Evolutionary conservation across 352 stramenopile genomes (phyloP), one percentile per base, ranked within the genome.

Genomic region (Phytophthora aleatoria): DNA sequence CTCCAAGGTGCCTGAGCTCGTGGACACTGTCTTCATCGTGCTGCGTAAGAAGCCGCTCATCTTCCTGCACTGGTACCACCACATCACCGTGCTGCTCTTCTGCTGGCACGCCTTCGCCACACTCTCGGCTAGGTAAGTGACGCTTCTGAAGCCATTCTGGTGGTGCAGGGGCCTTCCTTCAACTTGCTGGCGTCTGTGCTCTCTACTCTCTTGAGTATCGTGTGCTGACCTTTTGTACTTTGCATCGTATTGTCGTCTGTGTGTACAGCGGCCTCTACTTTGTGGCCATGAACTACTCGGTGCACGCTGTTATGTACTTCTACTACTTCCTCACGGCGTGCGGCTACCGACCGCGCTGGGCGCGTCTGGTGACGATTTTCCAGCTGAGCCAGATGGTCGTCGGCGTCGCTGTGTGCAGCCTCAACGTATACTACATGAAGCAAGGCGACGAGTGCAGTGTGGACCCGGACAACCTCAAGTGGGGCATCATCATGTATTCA

Each of bases 11-110:
- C 92, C 90, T 10, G 97, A 99, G 81, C 87, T 99, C 35, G 58
- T 98, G 45, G 97, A 99, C 76, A 99, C 97, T 30, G 85, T 94
- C 26, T 99, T 99, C 79, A 98, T 99, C 69, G 93, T 99, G 55
- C 79, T 98, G 56, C 89, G 97, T 77, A 99, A 99, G 81, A 98
- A 98, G 76, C 87, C 87, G 43, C 81, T 99, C 39, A 98, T 98
- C 67, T 98, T 99, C 72, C 78, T 99, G 48, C 97, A 99, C 78
- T 99, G 96, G 96, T 99, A 99, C 82, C 97, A 99, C 79, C 97
- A 99, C 76, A 94, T 99, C 73, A 99, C 97, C 13, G 97, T 99
- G 33, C 75, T 99, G 60, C 82, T 99, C 35, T 99, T 98, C 74
- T 98, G 94, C 82, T 99, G 97, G 97, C 91, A 98, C 77, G 94